A percentile compares a stretch with the other conserved stretches of the same genome.
Evolutionary conservation across 495 filamentous ascomycete species (phyloP).

Genomic region (Penicillium nucicola): DNA sequence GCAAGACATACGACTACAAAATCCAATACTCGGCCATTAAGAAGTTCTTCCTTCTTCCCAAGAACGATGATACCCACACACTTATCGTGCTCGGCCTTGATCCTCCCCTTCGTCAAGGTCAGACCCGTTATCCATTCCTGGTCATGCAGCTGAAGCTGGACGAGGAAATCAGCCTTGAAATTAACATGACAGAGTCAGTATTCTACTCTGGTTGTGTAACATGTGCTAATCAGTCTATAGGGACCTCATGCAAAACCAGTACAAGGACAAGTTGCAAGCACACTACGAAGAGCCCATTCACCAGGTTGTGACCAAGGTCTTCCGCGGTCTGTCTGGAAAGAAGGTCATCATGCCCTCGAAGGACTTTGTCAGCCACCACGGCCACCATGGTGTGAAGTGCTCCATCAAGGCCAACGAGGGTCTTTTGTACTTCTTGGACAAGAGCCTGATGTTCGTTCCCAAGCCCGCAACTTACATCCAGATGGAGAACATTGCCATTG

Average conservation of each 20-base stretch:
- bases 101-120: constrained; percentile 92
- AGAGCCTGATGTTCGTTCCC: constrained; percentile 98
- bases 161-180: constrained; percentile 92
- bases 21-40: constrained; percentile 97
- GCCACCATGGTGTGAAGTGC: constrained; percentile 95
- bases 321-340: constrained; percentile 89
- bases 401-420: constrained; percentile 99
- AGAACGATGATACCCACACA: constrained; percentile 92
- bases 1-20: constrained; percentile 99
- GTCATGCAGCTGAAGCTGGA: constrained; percentile 99
- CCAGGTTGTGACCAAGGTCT: constrained; percentile 88
- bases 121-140: constrained; percentile 96
- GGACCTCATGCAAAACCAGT: constrained; percentile 70
- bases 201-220: background rate
- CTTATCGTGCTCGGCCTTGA: constrained; percentile 95
- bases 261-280: constrained; percentile 79
- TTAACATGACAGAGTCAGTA: constrained; percentile 92
- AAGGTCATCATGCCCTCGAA: constrained; percentile 90
- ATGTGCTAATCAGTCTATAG: constrained; percentile 25
- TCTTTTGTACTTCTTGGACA: constrained; percentile 93
- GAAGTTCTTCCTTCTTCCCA: constrained; percentile 97
- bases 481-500: constrained; percentile 80
- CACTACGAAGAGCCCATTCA: constrained; percentile 92
- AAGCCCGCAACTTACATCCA: constrained; percentile 97
- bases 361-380: constrained; percentile 89